Evolutionary conservation across 192 early-diverging fungal species (phyloP).

Genomic region (Coemansia sp.): DNA sequence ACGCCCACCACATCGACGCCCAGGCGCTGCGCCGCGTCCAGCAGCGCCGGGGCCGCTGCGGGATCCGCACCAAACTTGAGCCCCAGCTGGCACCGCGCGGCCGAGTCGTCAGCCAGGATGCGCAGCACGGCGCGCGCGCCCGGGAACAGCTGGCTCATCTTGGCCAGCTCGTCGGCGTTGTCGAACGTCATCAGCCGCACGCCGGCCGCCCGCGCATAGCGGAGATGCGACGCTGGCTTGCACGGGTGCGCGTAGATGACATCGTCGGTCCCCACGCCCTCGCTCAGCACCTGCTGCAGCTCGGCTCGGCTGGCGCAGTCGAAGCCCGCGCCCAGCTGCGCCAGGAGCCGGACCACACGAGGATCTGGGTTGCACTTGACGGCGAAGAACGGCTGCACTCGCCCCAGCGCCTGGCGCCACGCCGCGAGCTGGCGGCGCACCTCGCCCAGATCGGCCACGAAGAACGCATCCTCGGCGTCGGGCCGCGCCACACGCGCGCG

Average conservation of each 20-base stretch:
- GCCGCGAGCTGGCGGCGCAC: constrained; percentile 79
- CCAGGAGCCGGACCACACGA: constrained; percentile 74
- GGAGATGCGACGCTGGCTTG: constrained; percentile 93
- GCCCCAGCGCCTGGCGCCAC: constrained; percentile 78
- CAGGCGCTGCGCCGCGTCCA: constrained; percentile 70
- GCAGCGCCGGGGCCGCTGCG: constrained; percentile 56
- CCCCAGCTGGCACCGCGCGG: constrained; percentile 84
- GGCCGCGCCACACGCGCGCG: constrained; percentile 36
- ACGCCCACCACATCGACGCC: constrained; percentile 86
- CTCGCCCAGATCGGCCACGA: constrained; percentile 90
- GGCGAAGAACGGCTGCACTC: constrained; percentile 95
- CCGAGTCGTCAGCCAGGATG: constrained; percentile 92
- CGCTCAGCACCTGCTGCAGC: constrained; percentile 71
- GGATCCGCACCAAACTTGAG: constrained; percentile 95
- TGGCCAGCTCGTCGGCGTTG: constrained; percentile 95
- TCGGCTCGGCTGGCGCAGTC: constrained; percentile 97
- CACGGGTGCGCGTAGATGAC: constrained; percentile 99
- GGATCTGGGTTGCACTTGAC: constrained; percentile 97
- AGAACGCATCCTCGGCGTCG: constrained; percentile 86
- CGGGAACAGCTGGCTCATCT: constrained; percentile 78
- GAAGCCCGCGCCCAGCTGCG: constrained; percentile 80
- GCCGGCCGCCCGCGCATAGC: constrained; percentile 67
- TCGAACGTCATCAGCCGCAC: constrained; percentile 98
- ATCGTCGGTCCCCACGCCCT: constrained; percentile 53
- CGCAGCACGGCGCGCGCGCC: constrained; percentile 86